Evolutionary conservation across 202 grass and related monocot species (phyloP).

Genomic region (Brachypodium distachyon): DNA sequence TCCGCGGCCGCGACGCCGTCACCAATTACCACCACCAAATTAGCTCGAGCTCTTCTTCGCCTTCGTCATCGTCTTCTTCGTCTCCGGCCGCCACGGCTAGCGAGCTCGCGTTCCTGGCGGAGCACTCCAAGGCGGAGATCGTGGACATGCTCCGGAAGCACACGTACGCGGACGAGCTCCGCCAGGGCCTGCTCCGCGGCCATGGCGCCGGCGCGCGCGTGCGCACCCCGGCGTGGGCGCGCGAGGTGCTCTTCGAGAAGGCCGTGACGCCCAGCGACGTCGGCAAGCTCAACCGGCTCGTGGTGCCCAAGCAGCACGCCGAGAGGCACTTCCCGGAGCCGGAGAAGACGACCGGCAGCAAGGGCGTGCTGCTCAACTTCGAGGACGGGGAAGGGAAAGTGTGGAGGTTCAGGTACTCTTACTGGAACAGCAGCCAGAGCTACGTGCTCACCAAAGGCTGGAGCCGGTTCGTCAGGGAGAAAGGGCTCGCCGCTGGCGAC

Average conservation of each 20-base stretch:
- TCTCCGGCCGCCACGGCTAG: no score
- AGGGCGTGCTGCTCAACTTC: constrained; percentile 42
- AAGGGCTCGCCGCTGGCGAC: constrained; percentile 36
- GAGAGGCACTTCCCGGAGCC: constrained; percentile 43
- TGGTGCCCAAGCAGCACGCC: constrained; percentile 82
- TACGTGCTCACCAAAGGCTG: constrained; percentile 91
- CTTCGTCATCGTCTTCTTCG: no score
- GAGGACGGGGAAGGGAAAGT: constrained; percentile 41
- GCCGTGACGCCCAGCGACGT: constrained; percentile 80
- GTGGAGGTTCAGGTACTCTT: constrained; percentile 79
- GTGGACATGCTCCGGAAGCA: constrained; percentile 89
- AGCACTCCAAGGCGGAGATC: constrained; percentile 72
- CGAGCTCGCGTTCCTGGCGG: constrained; percentile 51
- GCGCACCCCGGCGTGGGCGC: constrained; percentile 26
- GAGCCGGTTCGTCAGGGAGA: constrained; percentile 62
- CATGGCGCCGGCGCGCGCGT: constrained; percentile 15
- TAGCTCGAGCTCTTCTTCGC: no score
- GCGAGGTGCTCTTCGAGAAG: constrained; percentile 58
- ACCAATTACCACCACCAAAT: constrained; percentile 39
- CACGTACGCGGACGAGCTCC: constrained; percentile 76
- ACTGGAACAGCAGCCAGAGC: constrained; percentile 93
- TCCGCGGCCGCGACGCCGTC: constrained; percentile 58
- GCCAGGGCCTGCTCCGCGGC: constrained; percentile 41
- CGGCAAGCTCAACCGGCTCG: constrained; percentile 84
- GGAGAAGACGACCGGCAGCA: neutral